These are phyloP conservation scores for Monosporozyma aerobia DNA, from an alignment of 805 yeast genomes.

Conservation along the genomic window DNA sequence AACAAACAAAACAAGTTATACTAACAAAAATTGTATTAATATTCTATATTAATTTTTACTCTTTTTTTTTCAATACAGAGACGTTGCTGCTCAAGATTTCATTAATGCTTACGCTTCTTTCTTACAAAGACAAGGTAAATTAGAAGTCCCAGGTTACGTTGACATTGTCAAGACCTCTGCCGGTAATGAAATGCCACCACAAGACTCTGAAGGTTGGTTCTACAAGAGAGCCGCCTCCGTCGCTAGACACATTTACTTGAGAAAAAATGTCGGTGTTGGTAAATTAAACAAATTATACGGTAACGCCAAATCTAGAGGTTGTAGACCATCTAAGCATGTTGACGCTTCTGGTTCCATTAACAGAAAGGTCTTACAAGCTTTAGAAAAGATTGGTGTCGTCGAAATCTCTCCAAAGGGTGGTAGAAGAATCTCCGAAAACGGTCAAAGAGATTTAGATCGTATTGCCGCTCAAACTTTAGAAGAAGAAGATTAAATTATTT, in stretches of 20 bases:
- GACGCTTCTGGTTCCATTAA: slow-evolving; percentile 99
- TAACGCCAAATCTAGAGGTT: slow-evolving; percentile 98
- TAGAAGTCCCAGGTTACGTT: slow-evolving; percentile 99
- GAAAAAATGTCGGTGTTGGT: slow-evolving; percentile 99
- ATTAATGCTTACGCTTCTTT: slow-evolving; percentile 99
- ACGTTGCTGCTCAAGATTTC: slow-evolving; percentile 99
- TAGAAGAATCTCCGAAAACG: slow-evolving; percentile 98
- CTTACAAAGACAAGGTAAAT: slow-evolving; percentile 99
- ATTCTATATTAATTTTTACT: slow-evolving; percentile 10
- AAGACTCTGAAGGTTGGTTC: slow-evolving; percentile 99
- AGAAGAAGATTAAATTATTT: slow-evolving; percentile 53
- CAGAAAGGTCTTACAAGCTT: slow-evolving; percentile 97
- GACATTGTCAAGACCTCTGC: slow-evolving; percentile 98
- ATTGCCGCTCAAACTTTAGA: slow-evolving; percentile 98
- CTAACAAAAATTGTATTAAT: not conserved
- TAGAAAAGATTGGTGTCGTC: slow-evolving; percentile 95
- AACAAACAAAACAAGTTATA: not conserved
- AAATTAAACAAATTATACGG: slow-evolving; percentile 98
- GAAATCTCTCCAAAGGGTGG: slow-evolving; percentile 98
- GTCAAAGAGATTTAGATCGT: slow-evolving; percentile 99
- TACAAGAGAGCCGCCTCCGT: slow-evolving; percentile 99
- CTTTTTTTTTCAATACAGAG: slow-evolving; percentile 46
- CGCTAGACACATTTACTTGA: slow-evolving; percentile 99
- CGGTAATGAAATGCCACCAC: slow-evolving; percentile 99
- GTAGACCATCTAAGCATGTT: slow-evolving; percentile 95